phyloP scores from a whole-genome alignment of 2,329 filamentous ascomycete species.

The Rutstroemia sp. region DNA sequence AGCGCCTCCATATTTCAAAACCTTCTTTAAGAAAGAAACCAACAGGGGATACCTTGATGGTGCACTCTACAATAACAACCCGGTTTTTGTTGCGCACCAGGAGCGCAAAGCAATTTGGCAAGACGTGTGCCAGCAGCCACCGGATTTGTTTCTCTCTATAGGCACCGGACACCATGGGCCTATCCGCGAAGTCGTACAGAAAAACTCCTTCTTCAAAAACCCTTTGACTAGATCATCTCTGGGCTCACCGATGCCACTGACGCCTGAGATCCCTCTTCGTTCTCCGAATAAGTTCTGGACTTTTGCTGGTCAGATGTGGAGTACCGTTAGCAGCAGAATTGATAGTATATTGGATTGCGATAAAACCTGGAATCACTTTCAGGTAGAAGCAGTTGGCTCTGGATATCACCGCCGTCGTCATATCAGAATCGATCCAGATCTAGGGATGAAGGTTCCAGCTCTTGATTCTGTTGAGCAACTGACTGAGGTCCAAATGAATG shows the following conservation, averaged over 20 bases:
- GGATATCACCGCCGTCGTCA: not conserved
- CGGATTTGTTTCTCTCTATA: slow-evolving; percentile 29
- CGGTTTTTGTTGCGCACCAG: slow-evolving; percentile 40
- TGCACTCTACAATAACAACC: slow-evolving; percentile 42
- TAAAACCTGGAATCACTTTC: slow-evolving; percentile 20
- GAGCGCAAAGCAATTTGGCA: slow-evolving; percentile 35
- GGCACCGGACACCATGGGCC: slow-evolving; percentile 21
- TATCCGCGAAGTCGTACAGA: not conserved
- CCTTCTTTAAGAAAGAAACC: slow-evolving; percentile 40
- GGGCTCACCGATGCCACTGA: not conserved
- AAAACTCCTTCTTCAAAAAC: not conserved
- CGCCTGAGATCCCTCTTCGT: not conserved
- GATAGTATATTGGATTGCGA: slow-evolving; percentile 8
- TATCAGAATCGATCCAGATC: slow-evolving; percentile 9
- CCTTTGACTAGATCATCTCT: not conserved
- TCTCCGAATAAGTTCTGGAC: not conserved
- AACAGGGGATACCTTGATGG: slow-evolving; percentile 42
- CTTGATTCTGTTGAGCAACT: slow-evolving; percentile 9
- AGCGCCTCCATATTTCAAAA: slow-evolving; percentile 42
- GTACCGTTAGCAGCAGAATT: slow-evolving; percentile 10
- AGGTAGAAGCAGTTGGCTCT: not conserved
- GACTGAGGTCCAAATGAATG: not conserved
- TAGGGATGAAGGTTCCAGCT: slow-evolving; percentile 4
- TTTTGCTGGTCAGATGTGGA: not conserved
- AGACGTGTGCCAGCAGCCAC: slow-evolving; percentile 16